Evolutionary conservation across 1,284 basidiomycete species (phyloP).

Genomic region (Puccinia horiana): DNA sequence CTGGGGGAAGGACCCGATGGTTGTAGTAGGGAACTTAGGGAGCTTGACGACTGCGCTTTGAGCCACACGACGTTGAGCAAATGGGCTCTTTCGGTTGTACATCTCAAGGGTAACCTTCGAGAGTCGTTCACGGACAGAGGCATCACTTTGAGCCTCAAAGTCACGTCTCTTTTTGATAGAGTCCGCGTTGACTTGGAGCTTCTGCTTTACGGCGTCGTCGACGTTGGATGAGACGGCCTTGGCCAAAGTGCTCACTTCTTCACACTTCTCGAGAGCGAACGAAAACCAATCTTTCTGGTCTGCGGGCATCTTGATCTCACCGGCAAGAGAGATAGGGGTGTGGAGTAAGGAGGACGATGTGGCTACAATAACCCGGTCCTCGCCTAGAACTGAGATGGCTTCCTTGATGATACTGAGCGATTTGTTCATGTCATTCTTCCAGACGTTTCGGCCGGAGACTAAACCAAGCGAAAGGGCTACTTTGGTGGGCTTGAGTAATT

Average conservation of each 20-base stretch:
- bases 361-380: conserved; percentile 79
- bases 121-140: conserved; percentile 92
- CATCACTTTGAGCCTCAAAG: conserved; percentile 93
- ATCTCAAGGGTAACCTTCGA: conserved; percentile 83
- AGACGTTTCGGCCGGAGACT: conserved; percentile 98
- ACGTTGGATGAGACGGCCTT: conserved; percentile 66
- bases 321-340: conserved; percentile 91
- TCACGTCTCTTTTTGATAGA: conserved; percentile 94
- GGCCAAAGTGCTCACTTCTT: conserved; percentile 85
- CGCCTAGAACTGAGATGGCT: conserved; percentile 77
- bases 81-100: conserved; percentile 87
- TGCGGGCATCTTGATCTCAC: conserved; percentile 85
- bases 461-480: conserved; percentile 89
- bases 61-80: conserved; percentile 81
- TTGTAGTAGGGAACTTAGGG: conserved; percentile 97
- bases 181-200: conserved; percentile 80
- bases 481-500: conserved; percentile 78
- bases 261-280: conserved; percentile 94
- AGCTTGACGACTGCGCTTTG: conserved; percentile 87
- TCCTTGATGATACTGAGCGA: conserved; percentile 82
- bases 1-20: conserved; percentile 82
- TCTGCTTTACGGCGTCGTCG: conserved; percentile 67
- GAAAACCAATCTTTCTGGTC: conserved; percentile 99
- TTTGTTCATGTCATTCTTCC: conserved; percentile 92
- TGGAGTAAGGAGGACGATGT: conserved; percentile 98